phyloP scores from a whole-genome alignment of 345 rosid species.

The Acer negundo region DNA sequence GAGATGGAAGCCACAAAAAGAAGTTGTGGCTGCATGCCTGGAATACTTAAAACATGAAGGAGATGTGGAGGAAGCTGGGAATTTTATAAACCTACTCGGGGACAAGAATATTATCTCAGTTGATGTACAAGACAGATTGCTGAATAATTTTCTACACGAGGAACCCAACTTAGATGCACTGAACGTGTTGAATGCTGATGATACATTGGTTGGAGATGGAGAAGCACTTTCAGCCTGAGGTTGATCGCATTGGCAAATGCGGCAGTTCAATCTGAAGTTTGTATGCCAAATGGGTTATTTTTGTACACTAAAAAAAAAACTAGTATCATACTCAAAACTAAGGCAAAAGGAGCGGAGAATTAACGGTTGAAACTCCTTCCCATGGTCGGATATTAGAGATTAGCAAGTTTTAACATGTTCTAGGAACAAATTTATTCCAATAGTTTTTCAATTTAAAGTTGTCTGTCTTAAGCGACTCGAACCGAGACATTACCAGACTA shows the following conservation, averaged over 20 bases:
- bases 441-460: too few species aligned
- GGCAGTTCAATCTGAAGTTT: not conserved
- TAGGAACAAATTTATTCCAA: too few species aligned
- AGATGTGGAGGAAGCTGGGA: slow-evolving; percentile 22
- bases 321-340: too few species aligned
- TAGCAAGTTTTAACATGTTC: too few species aligned
- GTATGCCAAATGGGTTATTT: not conserved
- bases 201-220: not conserved
- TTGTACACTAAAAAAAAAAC: not conserved
- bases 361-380: too few species aligned
- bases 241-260: not conserved
- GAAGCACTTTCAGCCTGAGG: not conserved
- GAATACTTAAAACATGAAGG: slow-evolving; percentile 29
- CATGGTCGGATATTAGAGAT: too few species aligned
- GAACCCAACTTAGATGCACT: slow-evolving; percentile 6
- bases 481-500: too few species aligned
- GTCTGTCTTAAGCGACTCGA: too few species aligned
- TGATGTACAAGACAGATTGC: slow-evolving; percentile 21
- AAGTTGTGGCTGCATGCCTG: slow-evolving; percentile 26
- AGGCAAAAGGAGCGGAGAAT: too few species aligned
- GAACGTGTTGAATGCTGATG: not conserved
- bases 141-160: slow-evolving; percentile 19
- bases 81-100: slow-evolving; percentile 25
- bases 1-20: slow-evolving; percentile 23
- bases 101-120: slow-evolving; percentile 23